Percentiles rank a stretch among this genome's conserved stretches.
Conservation (phyloP, 805 yeast species). For the Kuraishia floccosa region DNA sequence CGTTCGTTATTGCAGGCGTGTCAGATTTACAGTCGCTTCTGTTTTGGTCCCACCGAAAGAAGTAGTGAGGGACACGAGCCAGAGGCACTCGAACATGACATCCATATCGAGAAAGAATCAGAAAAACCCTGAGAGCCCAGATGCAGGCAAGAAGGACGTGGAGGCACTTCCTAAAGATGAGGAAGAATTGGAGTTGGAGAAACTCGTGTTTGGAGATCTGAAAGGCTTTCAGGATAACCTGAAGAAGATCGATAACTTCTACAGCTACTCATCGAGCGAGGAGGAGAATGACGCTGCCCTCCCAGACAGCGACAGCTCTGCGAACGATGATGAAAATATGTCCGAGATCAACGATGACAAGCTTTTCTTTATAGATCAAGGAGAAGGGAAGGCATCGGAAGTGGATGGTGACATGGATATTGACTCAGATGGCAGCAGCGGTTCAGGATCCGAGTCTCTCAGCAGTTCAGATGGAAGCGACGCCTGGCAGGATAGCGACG, state of each 20-base stretch:
- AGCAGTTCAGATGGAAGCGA: slow-evolving; percentile 19
- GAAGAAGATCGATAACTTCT: slow-evolving; percentile 47
- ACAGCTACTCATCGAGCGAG: slow-evolving; percentile 23
- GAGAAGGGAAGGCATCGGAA: slow-evolving; percentile 10
- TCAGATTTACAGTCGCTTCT: too few species aligned
- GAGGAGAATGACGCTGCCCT: slow-evolving; percentile 19
- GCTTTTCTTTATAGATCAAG: slow-evolving; percentile 45
- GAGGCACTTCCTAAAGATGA: slow-evolving; percentile 63
- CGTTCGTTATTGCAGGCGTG: too few species aligned
- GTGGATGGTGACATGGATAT: slow-evolving; percentile 5
- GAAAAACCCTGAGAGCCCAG: slow-evolving; percentile 3
- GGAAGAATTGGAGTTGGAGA: slow-evolving; percentile 73
- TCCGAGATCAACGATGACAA: slow-evolving; percentile 31
- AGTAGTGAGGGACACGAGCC: too few species aligned
- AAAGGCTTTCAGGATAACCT: slow-evolving; percentile 62
- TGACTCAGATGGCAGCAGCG: not conserved
- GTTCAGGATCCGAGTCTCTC: slow-evolving; percentile 7
- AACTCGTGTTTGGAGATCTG: slow-evolving; percentile 80
- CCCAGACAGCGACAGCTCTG: slow-evolving; percentile 29
- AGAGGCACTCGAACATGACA: too few species aligned
- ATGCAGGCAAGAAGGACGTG: too few species aligned
- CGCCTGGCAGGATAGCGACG: slow-evolving; percentile 90
- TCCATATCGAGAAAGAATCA: not conserved
- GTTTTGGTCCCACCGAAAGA: too few species aligned
- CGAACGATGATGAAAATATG: slow-evolving; percentile 16